A percentile compares a stretch with the other conserved stretches of the same genome.
Conservation (phyloP, 2,329 filamentous ascomycete species). For the Venturia nashicola region DNA sequence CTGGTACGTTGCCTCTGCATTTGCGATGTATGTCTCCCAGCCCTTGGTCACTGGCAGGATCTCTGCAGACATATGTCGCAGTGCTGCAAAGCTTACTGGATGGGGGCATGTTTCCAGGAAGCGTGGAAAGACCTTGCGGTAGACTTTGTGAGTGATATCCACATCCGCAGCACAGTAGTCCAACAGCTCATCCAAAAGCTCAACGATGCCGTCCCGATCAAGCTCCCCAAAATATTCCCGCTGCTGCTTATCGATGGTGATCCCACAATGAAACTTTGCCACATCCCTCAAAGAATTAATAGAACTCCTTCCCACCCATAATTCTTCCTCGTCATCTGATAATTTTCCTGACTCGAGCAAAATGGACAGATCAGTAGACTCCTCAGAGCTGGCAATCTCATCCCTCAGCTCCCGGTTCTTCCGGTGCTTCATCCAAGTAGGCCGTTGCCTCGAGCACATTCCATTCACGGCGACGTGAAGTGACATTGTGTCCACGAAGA, state of each 20-base stretch:
- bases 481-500: conserved; percentile 95
- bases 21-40: conserved; percentile 76
- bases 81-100: conserved; percentile 89
- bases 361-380: conserved; percentile 57
- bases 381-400: conserved; percentile 58
- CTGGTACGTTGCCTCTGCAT: conserved; percentile 75
- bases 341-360: conserved; percentile 50
- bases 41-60: conserved; percentile 81
- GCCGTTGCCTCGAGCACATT: conserved; percentile 94
- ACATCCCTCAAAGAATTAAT: conserved; percentile 92
- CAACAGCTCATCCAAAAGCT: conserved; percentile 67
- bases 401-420: conserved; percentile 80
- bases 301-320: conserved; percentile 91
- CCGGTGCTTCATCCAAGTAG: conserved; percentile 94
- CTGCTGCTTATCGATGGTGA: conserved; percentile 79
- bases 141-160: conserved; percentile 84
- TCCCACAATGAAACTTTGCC: conserved; percentile 87
- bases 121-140: conserved; percentile 80
- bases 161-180: conserved; percentile 96
- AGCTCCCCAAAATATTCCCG: conserved; percentile 80
- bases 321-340: conserved; percentile 76
- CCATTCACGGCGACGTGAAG: conserved; percentile 95
- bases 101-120: conserved; percentile 88
- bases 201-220: conserved; percentile 56
- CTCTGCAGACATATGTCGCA: conserved; percentile 85